Conservation (phyloP, 192 early-diverging fungal genomes). For the Cetraspora pellucida region DNA sequence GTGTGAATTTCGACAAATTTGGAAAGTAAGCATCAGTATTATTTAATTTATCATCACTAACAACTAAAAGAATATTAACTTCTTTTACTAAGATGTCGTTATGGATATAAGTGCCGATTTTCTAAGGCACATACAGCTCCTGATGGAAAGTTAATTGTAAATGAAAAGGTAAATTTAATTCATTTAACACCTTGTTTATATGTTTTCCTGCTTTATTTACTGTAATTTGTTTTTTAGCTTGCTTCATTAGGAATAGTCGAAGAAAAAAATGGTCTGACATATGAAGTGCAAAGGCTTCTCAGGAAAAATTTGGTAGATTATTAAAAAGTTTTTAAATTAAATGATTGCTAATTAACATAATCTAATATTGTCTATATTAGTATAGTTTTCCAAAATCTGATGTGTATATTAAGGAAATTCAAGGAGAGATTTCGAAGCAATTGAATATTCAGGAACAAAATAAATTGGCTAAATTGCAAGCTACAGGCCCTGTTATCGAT, state of each 20-base stretch:
- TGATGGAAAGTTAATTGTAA: constrained; percentile 53
- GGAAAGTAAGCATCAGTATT: constrained; percentile 67
- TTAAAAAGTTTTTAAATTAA: not conserved
- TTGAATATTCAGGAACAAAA: constrained; percentile 3
- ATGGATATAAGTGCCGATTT: constrained; percentile 68
- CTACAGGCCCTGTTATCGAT: not conserved
- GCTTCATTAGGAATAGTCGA: constrained; percentile 24
- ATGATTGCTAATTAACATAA: not conserved
- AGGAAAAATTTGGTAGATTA: constrained; percentile 16
- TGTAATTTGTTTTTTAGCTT: not conserved
- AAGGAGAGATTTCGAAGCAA: constrained; percentile 38
- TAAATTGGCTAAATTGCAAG: constrained; percentile 30
- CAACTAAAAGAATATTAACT: not conserved
- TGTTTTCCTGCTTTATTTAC: constrained; percentile 13
- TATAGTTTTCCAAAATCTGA: constrained; percentile 46
- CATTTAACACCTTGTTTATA: constrained; percentile 6
- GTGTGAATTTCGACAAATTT: constrained; percentile 69
- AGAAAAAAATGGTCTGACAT: constrained; percentile 32
- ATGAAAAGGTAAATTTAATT: constrained; percentile 54
- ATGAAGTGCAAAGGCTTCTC: constrained; percentile 31
- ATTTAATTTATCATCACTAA: not conserved
- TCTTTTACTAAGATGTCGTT: constrained; percentile 47
- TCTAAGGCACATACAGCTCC: constrained; percentile 55
- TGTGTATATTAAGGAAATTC: constrained; percentile 40
- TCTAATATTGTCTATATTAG: constrained; percentile 32